Evolutionary conservation across 2,329 filamentous ascomycete genomes (phyloP).

Genomic region (Calycina herbarum): DNA sequence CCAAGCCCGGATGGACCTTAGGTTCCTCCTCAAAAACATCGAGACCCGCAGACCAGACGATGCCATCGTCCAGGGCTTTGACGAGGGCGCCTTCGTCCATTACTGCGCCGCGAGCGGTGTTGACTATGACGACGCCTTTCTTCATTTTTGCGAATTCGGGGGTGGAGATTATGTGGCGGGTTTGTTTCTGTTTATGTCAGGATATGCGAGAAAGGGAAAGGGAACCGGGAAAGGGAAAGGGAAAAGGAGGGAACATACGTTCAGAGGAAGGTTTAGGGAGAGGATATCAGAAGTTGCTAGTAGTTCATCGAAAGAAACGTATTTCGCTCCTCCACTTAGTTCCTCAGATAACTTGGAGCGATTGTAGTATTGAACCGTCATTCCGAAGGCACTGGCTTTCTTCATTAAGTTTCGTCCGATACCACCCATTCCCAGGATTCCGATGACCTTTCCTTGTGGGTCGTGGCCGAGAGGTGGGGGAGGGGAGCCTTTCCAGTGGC

Average conservation of each 20-base stretch:
- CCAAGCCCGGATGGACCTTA: slow-evolving; percentile 68
- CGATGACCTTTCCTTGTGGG: slow-evolving; percentile 74
- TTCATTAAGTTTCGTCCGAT: slow-evolving; percentile 76
- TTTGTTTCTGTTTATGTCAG: slow-evolving; percentile 46
- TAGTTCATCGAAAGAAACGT: slow-evolving; percentile 73
- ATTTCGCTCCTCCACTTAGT: slow-evolving; percentile 56
- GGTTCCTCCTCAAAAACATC: slow-evolving; percentile 87
- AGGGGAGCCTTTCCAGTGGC: slow-evolving; percentile 64
- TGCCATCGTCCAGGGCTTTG: slow-evolving; percentile 66
- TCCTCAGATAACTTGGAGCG: slow-evolving; percentile 59
- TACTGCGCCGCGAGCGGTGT: slow-evolving; percentile 79
- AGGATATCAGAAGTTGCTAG: slow-evolving; percentile 71
- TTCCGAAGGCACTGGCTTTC: slow-evolving; percentile 74
- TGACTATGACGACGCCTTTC: slow-evolving; percentile 72
- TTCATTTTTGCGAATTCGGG: slow-evolving; percentile 77
- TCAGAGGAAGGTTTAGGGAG: slow-evolving; percentile 78
- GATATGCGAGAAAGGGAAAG: neutral
- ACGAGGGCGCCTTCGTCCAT: slow-evolving; percentile 82
- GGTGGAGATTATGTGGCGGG: slow-evolving; percentile 72
- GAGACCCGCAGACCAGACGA: slow-evolving; percentile 69
- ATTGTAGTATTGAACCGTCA: slow-evolving; percentile 76
- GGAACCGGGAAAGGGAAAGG: neutral
- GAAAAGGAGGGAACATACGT: slow-evolving; percentile 55
- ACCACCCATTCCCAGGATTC: slow-evolving; percentile 83
- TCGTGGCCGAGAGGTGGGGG: slow-evolving; percentile 68